These are phyloP conservation scores for Tetrahymena malaccensis DNA, from an alignment of 73 alveolate species.

Conservation along the genomic window DNA sequence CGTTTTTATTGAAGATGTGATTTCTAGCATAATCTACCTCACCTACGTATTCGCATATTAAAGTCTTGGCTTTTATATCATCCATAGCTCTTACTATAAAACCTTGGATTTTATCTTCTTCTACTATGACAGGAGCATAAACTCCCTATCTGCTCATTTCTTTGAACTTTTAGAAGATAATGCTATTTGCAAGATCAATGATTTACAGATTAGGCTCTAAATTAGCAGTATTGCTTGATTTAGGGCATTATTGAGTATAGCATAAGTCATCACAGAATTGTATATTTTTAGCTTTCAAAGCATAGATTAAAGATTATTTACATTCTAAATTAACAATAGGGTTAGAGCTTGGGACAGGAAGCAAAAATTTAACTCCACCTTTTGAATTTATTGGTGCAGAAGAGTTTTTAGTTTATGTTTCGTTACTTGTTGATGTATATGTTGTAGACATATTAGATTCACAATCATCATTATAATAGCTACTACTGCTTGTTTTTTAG, in stretches of 20 bases:
- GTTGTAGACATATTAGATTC: not conserved
- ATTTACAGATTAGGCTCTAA: slow-evolving; percentile 62
- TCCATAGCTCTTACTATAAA: slow-evolving; percentile 75
- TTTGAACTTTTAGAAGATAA: slow-evolving; percentile 57
- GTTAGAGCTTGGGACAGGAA: not conserved
- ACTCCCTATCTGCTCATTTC: slow-evolving; percentile 60
- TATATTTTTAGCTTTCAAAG: slow-evolving; percentile 56
- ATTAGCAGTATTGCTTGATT: slow-evolving; percentile 61
- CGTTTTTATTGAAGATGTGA: slow-evolving; percentile 70
- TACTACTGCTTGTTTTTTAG: not conserved
- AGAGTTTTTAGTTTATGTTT: not conserved
- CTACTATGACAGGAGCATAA: slow-evolving; percentile 75
- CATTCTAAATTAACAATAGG: not conserved
- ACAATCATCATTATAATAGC: not conserved
- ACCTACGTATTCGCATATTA: slow-evolving; percentile 88
- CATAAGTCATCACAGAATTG: slow-evolving; percentile 60
- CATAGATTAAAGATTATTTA: slow-evolving; percentile 54
- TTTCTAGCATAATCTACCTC: slow-evolving; percentile 70
- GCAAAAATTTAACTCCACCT: not conserved
- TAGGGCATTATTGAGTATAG: slow-evolving; percentile 46
- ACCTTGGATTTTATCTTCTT: slow-evolving; percentile 66
- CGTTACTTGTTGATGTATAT: not conserved
- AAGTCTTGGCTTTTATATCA: slow-evolving; percentile 64
- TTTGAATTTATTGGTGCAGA: not conserved
- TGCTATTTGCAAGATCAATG: slow-evolving; percentile 44